Evolutionary conservation across 169 alveolate species (phyloP), one percentile per base, ranked within the genome.

Genomic region (Plasmodium gaboni): DNA sequence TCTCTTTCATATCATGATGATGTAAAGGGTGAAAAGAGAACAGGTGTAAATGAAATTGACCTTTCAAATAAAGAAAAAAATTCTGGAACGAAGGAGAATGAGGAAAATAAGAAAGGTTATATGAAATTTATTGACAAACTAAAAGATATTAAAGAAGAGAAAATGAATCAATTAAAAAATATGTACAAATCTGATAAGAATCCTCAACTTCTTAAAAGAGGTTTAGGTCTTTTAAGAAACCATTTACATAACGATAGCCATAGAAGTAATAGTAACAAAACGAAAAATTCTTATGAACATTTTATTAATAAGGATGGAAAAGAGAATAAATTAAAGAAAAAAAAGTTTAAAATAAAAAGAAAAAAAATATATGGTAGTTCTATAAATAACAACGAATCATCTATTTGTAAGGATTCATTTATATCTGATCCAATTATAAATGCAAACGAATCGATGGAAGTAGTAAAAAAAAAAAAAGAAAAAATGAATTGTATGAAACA

Each of bases 81-180:
- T 32, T 38, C 38, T 32, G 19, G 17, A 8, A 67, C 53, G 12
- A 67, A 74, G 4, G 72, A 22, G 22, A 48, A 12, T 78, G 70
- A 42, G n/a, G 89, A 51, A 51, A 17, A 17, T 15, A 51, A 64
- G 26, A 78, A 78, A 15, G 67, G 38, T 15, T 7, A 38, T 46
- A 22, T 64, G 53, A 78, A 65, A 2, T 64, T 78, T 64, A n/a
- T 78, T 51, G 63, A 22, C 15, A 78, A 78, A 78, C 67, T 78
- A 65, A 78, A 65, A 65, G 78, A 78, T 32, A 78, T 78, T 19
- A 78, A 78, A 65, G 89, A 78, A 65, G 89, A 64, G 57, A 78
- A 78, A 64, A 68, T 78, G 50, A 65, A 28, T 69, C 46, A 78
- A 78, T 64, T 78, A 19, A 78, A 78, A 78, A 78, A 65, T 78